Conservation (phyloP, 1,139 yeast genomes). For the Kodamaea alishanica region DNA sequence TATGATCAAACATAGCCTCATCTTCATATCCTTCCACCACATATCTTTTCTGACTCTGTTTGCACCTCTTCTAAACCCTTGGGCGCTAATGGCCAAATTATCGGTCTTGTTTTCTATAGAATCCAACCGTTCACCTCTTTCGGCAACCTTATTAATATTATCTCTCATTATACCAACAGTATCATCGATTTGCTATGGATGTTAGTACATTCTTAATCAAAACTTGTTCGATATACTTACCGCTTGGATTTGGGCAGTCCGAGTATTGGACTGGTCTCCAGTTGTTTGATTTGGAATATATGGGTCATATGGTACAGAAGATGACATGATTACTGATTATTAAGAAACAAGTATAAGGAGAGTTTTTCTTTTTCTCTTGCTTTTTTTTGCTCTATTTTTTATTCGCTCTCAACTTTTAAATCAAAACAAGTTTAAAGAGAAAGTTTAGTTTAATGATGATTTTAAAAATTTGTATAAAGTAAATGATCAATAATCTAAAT, state of each 20-base stretch:
- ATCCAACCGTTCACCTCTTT: slow-evolving; percentile 90
- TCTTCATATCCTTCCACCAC: slow-evolving; percentile 99
- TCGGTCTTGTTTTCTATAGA: slow-evolving; percentile 93
- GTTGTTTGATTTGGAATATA: slow-evolving; percentile 67
- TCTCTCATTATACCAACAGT: slow-evolving; percentile 98
- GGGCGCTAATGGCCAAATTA: slow-evolving; percentile 88
- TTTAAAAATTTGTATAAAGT: no score
- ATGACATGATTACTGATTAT: slow-evolving; percentile 47
- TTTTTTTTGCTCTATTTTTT: not conserved
- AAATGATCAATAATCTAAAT: no score
- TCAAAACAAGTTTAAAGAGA: no score
- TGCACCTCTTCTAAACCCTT: slow-evolving; percentile 95
- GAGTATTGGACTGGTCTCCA: slow-evolving; percentile 52
- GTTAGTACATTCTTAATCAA: slow-evolving; percentile 12
- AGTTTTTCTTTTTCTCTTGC: not conserved
- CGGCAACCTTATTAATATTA: slow-evolving; percentile 93
- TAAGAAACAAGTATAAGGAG: not conserved
- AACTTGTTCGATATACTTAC: slow-evolving; percentile 27
- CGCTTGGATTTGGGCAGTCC: slow-evolving; percentile 84
- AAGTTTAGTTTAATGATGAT: no score
- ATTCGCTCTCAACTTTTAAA: not conserved
- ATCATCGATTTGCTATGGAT: slow-evolving; percentile 76
- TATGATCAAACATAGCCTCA: slow-evolving; percentile 86
- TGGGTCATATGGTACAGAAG: slow-evolving; percentile 88
- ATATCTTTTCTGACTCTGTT: slow-evolving; percentile 96